Percentiles rank a stretch among this genome's conserved stretches.
phyloP scores from a whole-genome alignment of 257 asterid genomes.

The Echium plantagineum region DNA sequence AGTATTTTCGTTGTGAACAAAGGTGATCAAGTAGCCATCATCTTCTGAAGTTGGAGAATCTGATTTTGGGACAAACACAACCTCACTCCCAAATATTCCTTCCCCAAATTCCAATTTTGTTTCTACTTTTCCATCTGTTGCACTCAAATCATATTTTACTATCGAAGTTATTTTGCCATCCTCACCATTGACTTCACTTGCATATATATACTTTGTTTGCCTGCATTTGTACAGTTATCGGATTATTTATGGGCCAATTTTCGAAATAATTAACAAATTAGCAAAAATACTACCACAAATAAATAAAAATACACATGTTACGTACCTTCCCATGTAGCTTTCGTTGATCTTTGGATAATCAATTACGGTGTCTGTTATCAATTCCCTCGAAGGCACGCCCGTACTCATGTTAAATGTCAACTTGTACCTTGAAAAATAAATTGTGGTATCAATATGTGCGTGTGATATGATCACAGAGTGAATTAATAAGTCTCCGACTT shows the following conservation, averaged over 20 bases:
- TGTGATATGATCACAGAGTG: too few species aligned
- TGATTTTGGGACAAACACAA: background rate
- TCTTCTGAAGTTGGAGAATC: background rate
- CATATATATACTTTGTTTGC: background rate
- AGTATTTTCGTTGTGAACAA: background rate
- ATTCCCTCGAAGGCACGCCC: constrained; percentile 71
- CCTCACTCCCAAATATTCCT: background rate
- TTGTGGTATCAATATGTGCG: background rate
- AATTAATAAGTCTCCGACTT: too few species aligned
- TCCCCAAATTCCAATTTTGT: background rate
- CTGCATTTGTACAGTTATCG: background rate
- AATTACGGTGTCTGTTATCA: constrained; percentile 59
- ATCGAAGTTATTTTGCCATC: background rate
- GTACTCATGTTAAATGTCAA: constrained; percentile 88
- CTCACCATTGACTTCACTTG: background rate
- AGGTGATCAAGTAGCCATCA: background rate
- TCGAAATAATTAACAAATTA: too few species aligned
- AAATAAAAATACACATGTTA: too few species aligned
- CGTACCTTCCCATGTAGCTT: constrained; percentile 90
- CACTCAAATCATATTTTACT: background rate
- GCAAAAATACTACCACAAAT: too few species aligned
- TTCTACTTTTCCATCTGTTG: background rate
- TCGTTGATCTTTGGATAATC: constrained; percentile 93
- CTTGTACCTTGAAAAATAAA: constrained; percentile 52
- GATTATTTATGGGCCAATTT: background rate